Base-by-base conservation (phyloP, 352 stramenopile genomes). In the Plasmopara viticola region DNA sequence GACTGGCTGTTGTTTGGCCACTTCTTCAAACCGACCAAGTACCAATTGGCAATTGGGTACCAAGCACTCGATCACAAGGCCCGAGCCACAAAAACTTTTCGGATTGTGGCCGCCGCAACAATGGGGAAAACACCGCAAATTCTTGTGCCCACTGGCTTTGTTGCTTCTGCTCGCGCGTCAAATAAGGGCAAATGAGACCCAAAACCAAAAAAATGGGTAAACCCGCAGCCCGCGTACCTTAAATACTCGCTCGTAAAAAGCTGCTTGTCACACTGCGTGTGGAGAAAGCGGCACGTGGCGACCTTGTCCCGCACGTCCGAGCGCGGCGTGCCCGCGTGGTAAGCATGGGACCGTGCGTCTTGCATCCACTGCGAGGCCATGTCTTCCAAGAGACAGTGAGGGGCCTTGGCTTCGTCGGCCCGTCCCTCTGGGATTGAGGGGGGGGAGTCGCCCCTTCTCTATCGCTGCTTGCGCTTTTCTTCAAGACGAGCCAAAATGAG, bases 61-160 rank as follows among this genome's bases (percentile, higher is more conserved):
- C 42, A 70, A 70, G 44, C 73, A 84, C 56, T 92, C 77, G n/a
- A 90, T 71, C 2, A 87, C 66, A 35, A 92, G 72, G 1, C 82
- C 82, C 0, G 82, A 85, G 42, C 82, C 82, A 44, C 82, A 92
- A 50, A 92, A 92, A 51, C 78, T 92, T 65, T 90, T 92, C 28
- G 79, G 80, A 53, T 89, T 89, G 61, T 92, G 82, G 0, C 82
- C 82, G 4, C 78, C 74, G 44, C 82, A 92, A 60, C 82, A 92
- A 51, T 92, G 82, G 10, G 82, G 82, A 64, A 92, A 92, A 52
- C 82, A 92, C 2, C 78, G 78, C 12, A 89, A 53, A 56, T 89
- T 88, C 75, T 92, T 92, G 58, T 90, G 78, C 14, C 82, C 82
- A 39, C 82, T 89, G 2, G 82, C 79, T 64, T 92, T 92, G 66